Base-by-base conservation (phyloP, 306 rosid genomes). In the Sicyos edulis region DNA sequence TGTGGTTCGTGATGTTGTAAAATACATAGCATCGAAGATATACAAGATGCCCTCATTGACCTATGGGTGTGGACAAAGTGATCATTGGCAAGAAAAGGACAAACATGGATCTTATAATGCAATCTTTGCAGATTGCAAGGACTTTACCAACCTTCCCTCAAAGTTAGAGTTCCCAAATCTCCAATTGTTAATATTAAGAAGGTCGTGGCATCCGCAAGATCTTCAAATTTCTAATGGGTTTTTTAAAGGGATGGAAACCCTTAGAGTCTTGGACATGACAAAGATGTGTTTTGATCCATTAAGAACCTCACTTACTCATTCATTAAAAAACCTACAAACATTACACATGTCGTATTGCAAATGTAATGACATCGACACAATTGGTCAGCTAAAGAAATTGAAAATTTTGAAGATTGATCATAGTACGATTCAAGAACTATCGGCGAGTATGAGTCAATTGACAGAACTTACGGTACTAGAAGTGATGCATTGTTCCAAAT, bases 161-260 rank as follows among this genome's bases (percentile, higher is more conserved):
- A 37, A 37, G 7, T 37, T 37, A 37, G 42, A 37, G 42, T 37
- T 37, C 7, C 5, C 42, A 37, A 37, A 37, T 6, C 42, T 37
- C 4, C 42, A 6, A 6, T 37, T 37, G 42, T 37, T 37, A 37
- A 4, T 26, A 26, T 26, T 26, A 26, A 26, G 29, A 26, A 26
- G 29, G 29, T 3, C 29, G 29, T 26, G 29, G 29, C 29, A 26
- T 3, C 29, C 29, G 13, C 3, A 4, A 0, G 13, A 5, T 65
- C 11, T 49, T 19, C 22, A 17, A 55, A 66, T 67, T 2, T 5
- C 56, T 5, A 19, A 59, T n/a, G 7, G 7, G 8, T 54, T 56
- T 68, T 69, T 76, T 20, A 14, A 57, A 53, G 52, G 37, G n/a
- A 52, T 52, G 56, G 20, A 52, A 52, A 52, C 15, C 4, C 56